Evolutionary conservation across 2,329 filamentous ascomycete genomes (phyloP).

Genomic region (Fusarium burgessii): DNA sequence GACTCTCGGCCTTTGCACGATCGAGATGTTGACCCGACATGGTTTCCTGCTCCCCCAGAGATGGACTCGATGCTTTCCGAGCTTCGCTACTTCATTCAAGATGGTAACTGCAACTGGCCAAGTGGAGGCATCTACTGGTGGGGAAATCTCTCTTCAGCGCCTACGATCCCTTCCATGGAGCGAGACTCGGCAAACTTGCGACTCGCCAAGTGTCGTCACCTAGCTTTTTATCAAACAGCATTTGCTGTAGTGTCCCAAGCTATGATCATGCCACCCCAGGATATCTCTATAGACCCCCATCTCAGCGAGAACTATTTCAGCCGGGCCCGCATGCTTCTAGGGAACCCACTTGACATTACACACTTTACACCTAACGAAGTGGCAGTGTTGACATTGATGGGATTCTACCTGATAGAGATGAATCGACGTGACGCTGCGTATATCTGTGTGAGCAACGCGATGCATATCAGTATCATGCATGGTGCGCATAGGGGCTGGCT

Average conservation of each 20-base stretch:
- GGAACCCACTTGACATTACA: conserved; percentile 61
- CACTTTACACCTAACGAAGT: conserved; percentile 58
- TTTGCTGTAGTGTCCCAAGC: conserved; percentile 57
- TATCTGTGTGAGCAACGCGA: conserved; percentile 60
- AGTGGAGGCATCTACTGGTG: conserved; percentile 64
- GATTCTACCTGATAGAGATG: conserved; percentile 62
- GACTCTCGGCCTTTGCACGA: conserved; percentile 58
- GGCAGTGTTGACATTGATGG: conserved; percentile 59
- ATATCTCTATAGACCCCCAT: conserved; percentile 44
- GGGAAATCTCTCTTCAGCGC: conserved; percentile 54
- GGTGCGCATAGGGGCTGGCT: conserved; percentile 60
- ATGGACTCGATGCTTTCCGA: conserved; percentile 55
- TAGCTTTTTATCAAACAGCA: conserved; percentile 60
- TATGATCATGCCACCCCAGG: conserved; percentile 31
- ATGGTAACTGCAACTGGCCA: conserved; percentile 55
- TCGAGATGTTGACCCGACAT: conserved; percentile 54
- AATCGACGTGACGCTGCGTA: conserved; percentile 63
- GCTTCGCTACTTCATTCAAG: conserved; percentile 59
- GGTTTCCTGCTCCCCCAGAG: conserved; percentile 53
- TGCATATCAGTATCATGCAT: conserved; percentile 61
- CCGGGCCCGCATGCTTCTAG: conserved; percentile 57
- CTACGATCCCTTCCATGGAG: conserved; percentile 43
- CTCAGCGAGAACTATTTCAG: conserved; percentile 60
- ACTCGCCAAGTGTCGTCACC: conserved; percentile 50
- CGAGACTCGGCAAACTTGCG: conserved; percentile 36